Conservation (phyloP, 2,329 filamentous ascomycete genomes). For the Cytospora piceicola region DNA sequence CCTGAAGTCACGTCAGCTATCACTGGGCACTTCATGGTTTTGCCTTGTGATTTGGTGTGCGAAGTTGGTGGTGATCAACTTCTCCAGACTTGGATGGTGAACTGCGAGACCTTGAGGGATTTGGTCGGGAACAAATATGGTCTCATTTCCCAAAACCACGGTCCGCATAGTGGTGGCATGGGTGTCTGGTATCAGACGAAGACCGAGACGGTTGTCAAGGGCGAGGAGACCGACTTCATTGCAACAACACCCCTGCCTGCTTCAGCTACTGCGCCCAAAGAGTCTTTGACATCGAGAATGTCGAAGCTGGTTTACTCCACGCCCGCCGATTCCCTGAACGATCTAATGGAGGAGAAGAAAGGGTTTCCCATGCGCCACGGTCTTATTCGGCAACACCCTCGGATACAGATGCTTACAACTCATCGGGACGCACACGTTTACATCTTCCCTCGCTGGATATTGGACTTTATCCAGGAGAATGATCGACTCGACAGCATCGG, state of each 20-base stretch:
- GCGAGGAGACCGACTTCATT: slow-evolving; percentile 91
- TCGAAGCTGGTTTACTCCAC: slow-evolving; percentile 84
- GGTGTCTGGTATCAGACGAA: slow-evolving; percentile 92
- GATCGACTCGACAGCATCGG: slow-evolving; percentile 84
- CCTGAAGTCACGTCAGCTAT: slow-evolving; percentile 80
- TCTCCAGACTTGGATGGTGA: slow-evolving; percentile 90
- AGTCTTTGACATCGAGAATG: slow-evolving; percentile 68
- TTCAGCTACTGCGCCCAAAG: slow-evolving; percentile 62
- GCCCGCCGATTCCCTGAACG: slow-evolving; percentile 86
- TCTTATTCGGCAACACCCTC: slow-evolving; percentile 73
- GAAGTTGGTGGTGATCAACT: slow-evolving; percentile 83
- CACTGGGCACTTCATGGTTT: slow-evolving; percentile 82
- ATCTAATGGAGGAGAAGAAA: slow-evolving; percentile 76
- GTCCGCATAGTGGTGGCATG: slow-evolving; percentile 70
- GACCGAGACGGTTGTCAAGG: slow-evolving; percentile 74
- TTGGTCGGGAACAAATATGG: slow-evolving; percentile 55
- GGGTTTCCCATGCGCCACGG: slow-evolving; percentile 75
- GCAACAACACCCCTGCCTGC: slow-evolving; percentile 71
- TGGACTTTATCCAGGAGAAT: slow-evolving; percentile 80
- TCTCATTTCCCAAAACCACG: slow-evolving; percentile 38
- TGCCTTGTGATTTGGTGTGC: slow-evolving; percentile 93
- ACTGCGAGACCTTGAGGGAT: slow-evolving; percentile 70
- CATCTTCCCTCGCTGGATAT: slow-evolving; percentile 88
- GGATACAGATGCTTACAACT: slow-evolving; percentile 78
- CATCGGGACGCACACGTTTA: slow-evolving; percentile 94